Conservation (phyloP, 2,329 filamentous ascomycete species). For the Sarocladiaceae sp. region DNA sequence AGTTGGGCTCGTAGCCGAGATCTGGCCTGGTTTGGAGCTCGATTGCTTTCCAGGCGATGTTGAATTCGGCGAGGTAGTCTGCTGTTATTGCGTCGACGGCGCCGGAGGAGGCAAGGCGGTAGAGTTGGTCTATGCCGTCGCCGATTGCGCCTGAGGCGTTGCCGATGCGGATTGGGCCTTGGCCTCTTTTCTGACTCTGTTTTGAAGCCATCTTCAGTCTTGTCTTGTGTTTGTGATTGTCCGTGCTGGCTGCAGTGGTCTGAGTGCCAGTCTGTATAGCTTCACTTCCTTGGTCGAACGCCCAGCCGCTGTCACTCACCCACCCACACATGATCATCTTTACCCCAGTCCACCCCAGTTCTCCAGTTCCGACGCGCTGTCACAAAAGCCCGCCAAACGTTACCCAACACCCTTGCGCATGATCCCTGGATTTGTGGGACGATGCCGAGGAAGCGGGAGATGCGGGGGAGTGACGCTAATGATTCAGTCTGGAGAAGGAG, state of each 20-base stretch:
- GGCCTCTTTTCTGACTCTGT: background rate
- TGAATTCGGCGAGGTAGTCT: constrained; percentile 36
- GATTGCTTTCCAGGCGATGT: constrained; percentile 39
- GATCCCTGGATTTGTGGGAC: background rate
- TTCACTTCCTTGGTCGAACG: background rate
- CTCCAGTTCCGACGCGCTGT: background rate
- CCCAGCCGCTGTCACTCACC: background rate
- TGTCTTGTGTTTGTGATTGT: no score
- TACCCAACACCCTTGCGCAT: background rate
- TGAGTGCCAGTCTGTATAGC: background rate
- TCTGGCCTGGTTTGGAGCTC: constrained; percentile 21
- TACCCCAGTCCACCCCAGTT: background rate
- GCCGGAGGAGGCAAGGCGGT: constrained; percentile 18
- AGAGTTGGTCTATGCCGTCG: constrained; percentile 21
- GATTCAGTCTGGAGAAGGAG: background rate
- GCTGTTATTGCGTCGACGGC: constrained; percentile 28
- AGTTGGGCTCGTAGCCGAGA: constrained; percentile 29
- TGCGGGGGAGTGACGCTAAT: constrained; percentile 1
- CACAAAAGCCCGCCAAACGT: background rate
- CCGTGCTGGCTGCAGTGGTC: no score
- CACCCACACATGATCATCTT: no score
- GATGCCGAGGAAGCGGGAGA: background rate
- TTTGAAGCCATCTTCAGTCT: background rate
- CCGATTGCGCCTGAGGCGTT: constrained; percentile 23
- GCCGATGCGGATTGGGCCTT: constrained; percentile 19